Evolutionary conservation across 2,329 filamentous ascomycete species (phyloP).

Genomic region (Fusarium temperatum): DNA sequence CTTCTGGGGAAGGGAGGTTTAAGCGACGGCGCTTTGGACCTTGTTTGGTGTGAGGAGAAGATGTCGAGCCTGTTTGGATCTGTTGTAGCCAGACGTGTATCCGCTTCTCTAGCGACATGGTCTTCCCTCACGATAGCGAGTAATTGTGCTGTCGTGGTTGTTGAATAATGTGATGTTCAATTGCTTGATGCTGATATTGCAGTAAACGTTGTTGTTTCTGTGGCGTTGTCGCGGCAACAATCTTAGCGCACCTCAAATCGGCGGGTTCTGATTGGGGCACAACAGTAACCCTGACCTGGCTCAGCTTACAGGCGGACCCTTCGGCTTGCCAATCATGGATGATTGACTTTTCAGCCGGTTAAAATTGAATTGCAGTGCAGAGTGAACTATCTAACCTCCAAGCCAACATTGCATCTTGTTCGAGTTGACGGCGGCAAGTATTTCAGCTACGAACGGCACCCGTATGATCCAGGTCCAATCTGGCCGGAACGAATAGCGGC

Average conservation of each 20-base stretch:
- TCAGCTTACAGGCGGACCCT: not conserved
- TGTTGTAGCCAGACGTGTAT: not conserved
- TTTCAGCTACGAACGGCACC: not conserved
- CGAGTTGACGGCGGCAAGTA: not conserved
- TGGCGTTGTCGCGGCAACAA: not conserved
- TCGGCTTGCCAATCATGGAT: no score
- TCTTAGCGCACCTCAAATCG: not conserved
- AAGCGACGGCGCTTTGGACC: not conserved
- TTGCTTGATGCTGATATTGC: not conserved
- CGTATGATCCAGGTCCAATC: not conserved
- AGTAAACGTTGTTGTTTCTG: not conserved
- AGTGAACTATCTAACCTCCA: accelerated
- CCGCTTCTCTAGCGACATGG: not conserved
- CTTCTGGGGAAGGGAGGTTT: not conserved
- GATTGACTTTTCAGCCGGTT: accelerated
- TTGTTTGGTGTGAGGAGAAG: not conserved
- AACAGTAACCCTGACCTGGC: not conserved
- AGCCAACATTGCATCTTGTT: accelerated
- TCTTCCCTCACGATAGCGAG: not conserved
- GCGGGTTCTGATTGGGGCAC: not conserved
- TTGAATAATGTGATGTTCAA: not conserved
- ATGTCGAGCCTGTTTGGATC: not conserved
- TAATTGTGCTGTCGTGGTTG: not conserved
- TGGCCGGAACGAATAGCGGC: accelerated
- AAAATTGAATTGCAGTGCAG: not conserved